Conservation (phyloP, 2,329 filamentous ascomycete species). For the Calonectria fujianensis region DNA sequence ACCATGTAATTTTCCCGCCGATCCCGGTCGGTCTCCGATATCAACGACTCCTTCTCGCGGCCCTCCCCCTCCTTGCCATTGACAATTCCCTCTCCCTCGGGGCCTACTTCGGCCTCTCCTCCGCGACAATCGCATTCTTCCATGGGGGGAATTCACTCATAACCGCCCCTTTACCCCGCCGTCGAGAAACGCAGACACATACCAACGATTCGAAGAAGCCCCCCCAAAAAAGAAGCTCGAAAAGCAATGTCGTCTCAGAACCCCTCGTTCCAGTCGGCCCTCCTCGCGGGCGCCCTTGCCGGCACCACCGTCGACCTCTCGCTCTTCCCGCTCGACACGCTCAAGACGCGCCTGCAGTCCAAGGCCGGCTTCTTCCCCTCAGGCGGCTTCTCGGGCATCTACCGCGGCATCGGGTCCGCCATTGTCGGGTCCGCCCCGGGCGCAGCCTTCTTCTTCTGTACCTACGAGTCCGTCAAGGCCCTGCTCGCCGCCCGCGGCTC, state of each 20-base stretch:
- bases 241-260: slow-evolving; percentile 46
- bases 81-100: slow-evolving; percentile 20
- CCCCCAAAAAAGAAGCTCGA: not conserved
- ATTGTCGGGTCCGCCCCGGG: slow-evolving; percentile 94
- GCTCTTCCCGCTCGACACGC: slow-evolving; percentile 97
- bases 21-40: slow-evolving; percentile 54
- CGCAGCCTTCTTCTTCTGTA: slow-evolving; percentile 97
- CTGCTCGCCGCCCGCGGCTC: slow-evolving; percentile 62
- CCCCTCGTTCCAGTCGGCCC: slow-evolving; percentile 75
- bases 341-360: slow-evolving; percentile 98
- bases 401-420: slow-evolving; percentile 92
- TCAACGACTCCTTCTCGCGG: slow-evolving; percentile 37
- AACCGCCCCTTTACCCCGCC: slow-evolving; percentile 31
- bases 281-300: slow-evolving; percentile 89
- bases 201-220: not conserved
- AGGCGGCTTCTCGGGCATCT: slow-evolving; percentile 93
- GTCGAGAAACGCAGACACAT: not conserved
- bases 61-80: slow-evolving; percentile 13
- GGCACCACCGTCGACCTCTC: slow-evolving; percentile 97
- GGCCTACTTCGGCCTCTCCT: slow-evolving; percentile 1
- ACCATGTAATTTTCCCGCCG: slow-evolving; percentile 48
- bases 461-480: slow-evolving; percentile 86
- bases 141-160: slow-evolving; percentile 29
- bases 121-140: not conserved
- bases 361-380: slow-evolving; percentile 84